Percentiles rank a stretch among this genome's conserved stretches.
phyloP scores from a whole-genome alignment of 768 basidiomycete species.

The Terana coerulea region DNA sequence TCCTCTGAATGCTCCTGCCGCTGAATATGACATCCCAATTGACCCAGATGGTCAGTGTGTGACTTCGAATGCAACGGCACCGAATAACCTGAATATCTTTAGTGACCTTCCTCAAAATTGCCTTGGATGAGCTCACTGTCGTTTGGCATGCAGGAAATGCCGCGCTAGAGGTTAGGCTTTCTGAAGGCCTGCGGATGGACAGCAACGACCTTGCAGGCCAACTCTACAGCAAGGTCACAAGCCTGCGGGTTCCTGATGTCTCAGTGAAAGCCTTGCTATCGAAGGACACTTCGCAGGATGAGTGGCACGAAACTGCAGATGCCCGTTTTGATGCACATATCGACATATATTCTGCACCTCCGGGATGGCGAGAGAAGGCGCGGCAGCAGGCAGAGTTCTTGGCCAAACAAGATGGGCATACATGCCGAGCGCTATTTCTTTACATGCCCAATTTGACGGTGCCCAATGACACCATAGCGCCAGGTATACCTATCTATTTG shows the following conservation, averaged over 20 bases:
- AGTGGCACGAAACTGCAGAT: slow-evolving; percentile 67
- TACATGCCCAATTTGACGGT: slow-evolving; percentile 27
- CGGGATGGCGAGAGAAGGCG: slow-evolving; percentile 48
- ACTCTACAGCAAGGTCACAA: slow-evolving; percentile 60
- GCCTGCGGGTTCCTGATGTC: slow-evolving; percentile 51
- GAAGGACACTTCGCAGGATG: slow-evolving; percentile 33
- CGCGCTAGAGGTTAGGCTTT: slow-evolving; percentile 51
- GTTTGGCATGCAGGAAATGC: slow-evolving; percentile 52
- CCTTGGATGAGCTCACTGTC: slow-evolving; percentile 48
- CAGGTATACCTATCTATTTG: slow-evolving; percentile 17
- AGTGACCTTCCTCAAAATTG: slow-evolving; percentile 86
- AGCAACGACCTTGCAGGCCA: slow-evolving; percentile 74
- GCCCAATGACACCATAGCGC: slow-evolving; percentile 15
- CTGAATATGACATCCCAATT: slow-evolving; percentile 52
- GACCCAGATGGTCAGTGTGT: slow-evolving; percentile 73
- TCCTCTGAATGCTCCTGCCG: slow-evolving; percentile 74
- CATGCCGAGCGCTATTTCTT: slow-evolving; percentile 57
- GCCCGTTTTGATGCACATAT: slow-evolving; percentile 50
- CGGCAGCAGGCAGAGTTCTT: slow-evolving; percentile 63
- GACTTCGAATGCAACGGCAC: not conserved
- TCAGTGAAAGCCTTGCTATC: slow-evolving; percentile 48
- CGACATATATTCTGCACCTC: slow-evolving; percentile 67
- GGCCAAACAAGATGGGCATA: slow-evolving; percentile 62
- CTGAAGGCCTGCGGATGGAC: slow-evolving; percentile 59
- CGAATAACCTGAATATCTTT: slow-evolving; percentile 6